Evolutionary conservation across 2,329 filamentous ascomycete species (phyloP), one percentile per base, ranked within the genome.

Genomic region (Ceratocystis diversiconidia): DNA sequence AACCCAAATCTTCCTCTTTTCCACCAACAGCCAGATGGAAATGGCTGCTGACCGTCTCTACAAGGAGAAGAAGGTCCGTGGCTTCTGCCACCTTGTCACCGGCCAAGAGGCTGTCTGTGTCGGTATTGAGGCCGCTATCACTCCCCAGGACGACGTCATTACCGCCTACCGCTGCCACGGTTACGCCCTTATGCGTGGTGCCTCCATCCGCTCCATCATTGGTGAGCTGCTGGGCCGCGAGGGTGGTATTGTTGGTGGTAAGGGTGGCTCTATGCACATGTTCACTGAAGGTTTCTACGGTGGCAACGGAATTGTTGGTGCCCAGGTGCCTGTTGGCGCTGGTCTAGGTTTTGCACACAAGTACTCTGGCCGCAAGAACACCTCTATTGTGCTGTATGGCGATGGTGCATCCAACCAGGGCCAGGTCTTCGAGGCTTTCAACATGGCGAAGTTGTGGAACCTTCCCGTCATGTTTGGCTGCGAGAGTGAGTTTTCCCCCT

Each of bases 61-160:
- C 89, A 99, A 99, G 83, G 94, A 97, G 83, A 99, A 99, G 88
- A 97, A 99, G 85, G 97, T 99, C 73, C 89, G 94, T 73, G 94
- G 94, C 80, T 99, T 99, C 88, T 99, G 94, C 81, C 94, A 99
- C 80, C 80, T 99, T 78, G 97, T 94, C 67, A 95, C 89, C 68
- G 94, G 94, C 69, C 94, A 99, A 80, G 94, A 99, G 83, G 94
- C 94, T 70, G 94, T 99, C 70, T 91, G 94, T 67, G 87, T 92
- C 72, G 94, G 94, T 75, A 97, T 99, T 74, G 94, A 99, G 80
- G 90, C 96, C 76, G 92, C 92, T 70, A 89, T 99, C 75, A 89
- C 85, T 73, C 91, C 90, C 78, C 79, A 87, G 71, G 94, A 99
- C 81, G 90, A 96, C 75, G 77, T 99, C 71, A 99, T 99, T 78